These are phyloP conservation scores for Tricholoma flavovirens DNA, from an alignment of 768 basidiomycete genomes.

Conservation along the genomic window DNA sequence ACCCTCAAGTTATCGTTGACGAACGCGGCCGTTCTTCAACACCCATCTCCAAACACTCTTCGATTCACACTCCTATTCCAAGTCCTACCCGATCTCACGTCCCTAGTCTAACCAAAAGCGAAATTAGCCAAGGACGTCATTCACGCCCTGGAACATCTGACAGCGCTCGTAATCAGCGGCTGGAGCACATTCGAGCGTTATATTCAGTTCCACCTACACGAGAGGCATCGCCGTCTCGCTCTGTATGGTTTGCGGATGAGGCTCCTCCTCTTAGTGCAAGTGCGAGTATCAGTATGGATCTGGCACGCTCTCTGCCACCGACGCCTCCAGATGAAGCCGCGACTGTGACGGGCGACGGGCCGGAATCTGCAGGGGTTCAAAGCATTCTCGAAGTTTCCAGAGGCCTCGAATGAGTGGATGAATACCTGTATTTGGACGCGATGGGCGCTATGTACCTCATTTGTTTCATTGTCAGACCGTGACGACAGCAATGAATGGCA, in stretches of 20 bases:
- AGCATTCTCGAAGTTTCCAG: no score
- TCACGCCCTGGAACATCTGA: conserved; percentile 22
- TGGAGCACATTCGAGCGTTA: conserved; percentile 27
- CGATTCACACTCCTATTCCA: background rate
- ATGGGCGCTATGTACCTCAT: no score
- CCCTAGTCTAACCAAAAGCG: background rate
- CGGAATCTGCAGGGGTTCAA: no score
- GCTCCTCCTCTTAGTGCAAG: background rate
- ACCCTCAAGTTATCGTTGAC: conserved; percentile 1
- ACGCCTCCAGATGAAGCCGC: no score
- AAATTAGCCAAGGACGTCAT: background rate
- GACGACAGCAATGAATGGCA: no score
- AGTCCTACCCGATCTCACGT: background rate
- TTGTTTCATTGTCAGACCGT: no score
- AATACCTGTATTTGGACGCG: no score
- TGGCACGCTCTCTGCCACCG: no score
- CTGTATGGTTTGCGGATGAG: conserved; percentile 35
- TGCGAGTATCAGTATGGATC: no score
- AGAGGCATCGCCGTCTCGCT: conserved; percentile 41
- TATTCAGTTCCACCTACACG: conserved; percentile 27
- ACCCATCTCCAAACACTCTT: background rate
- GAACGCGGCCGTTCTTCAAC: conserved; percentile 1
- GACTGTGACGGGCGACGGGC: no score
- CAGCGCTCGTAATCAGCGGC: conserved; percentile 23
- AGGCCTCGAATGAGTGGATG: no score